phyloP scores from a whole-genome alignment of 306 rosid species.

The Cucumis hystrix region DNA sequence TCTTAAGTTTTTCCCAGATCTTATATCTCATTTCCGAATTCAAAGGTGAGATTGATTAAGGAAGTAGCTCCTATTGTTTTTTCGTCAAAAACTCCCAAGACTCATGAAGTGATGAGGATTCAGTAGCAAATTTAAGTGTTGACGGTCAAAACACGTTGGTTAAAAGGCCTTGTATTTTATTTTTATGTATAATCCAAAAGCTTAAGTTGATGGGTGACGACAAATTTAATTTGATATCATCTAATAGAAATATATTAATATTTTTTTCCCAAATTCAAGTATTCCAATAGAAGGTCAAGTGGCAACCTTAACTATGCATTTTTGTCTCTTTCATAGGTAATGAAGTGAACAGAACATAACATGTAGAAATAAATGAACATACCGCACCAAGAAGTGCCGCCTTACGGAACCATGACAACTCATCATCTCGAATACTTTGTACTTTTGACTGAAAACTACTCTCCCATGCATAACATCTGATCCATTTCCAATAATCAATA shows the following conservation, averaged over 20 bases:
- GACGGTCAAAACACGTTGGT: too few relatives aligned
- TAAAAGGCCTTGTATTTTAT: too few relatives aligned
- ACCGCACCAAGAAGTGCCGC: constrained; percentile 86
- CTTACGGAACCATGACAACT: constrained; percentile 75
- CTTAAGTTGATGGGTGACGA: too few relatives aligned
- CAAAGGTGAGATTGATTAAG: too few relatives aligned
- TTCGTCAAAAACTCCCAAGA: too few relatives aligned
- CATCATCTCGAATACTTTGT: constrained; percentile 48
- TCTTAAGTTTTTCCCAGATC: too few relatives aligned
- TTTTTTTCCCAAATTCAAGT: not conserved
- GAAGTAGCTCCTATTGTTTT: too few relatives aligned
- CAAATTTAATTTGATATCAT: too few relatives aligned
- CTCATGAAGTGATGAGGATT: too few relatives aligned
- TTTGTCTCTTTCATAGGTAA: not conserved
- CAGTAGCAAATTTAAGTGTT: too few relatives aligned
- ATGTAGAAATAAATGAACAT: constrained; percentile 9
- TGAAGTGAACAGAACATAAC: not conserved
- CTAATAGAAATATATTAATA: not conserved
- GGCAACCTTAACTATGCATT: not conserved
- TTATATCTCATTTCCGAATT: too few relatives aligned
- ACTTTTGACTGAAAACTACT: constrained; percentile 86
- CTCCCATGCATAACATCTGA: constrained; percentile 98
- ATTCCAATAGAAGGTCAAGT: not conserved
- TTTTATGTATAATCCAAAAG: too few relatives aligned
- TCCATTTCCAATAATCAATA: constrained; percentile 18